Evolutionary conservation across 768 basidiomycete genomes (phyloP).

Genomic region (Russula earlei): DNA sequence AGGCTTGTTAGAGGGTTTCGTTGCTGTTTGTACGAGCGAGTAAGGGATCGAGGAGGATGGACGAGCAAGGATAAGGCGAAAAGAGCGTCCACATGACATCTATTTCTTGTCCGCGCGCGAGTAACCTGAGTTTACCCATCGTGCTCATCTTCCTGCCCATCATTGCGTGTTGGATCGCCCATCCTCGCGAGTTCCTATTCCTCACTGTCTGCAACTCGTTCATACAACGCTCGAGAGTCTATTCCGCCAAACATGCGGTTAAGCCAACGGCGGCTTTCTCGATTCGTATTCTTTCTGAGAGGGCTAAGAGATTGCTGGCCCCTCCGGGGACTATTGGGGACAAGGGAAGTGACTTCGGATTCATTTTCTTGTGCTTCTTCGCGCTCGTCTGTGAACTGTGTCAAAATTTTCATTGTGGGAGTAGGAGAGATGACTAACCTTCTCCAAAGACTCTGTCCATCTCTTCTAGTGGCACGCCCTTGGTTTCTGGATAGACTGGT

Average conservation of each 20-base stretch:
- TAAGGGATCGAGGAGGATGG: slow-evolving; percentile 10
- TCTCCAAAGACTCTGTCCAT: slow-evolving; percentile 89
- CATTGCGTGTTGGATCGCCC: slow-evolving; percentile 28
- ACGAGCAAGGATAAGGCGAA: slow-evolving; percentile 11
- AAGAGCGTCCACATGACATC: neutral
- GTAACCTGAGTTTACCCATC: slow-evolving; percentile 3
- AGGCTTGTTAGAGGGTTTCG: neutral
- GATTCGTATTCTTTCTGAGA: slow-evolving; percentile 21
- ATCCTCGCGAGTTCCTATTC: slow-evolving; percentile 54
- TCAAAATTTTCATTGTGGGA: neutral
- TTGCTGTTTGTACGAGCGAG: neutral
- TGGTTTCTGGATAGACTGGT: slow-evolving; percentile 79
- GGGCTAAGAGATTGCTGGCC: slow-evolving; percentile 30
- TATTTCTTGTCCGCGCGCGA: neutral
- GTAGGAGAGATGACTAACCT: slow-evolving; percentile 35
- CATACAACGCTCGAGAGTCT: slow-evolving; percentile 34
- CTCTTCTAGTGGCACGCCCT: slow-evolving; percentile 79
- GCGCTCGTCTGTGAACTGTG: slow-evolving; percentile 30
- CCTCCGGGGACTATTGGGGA: slow-evolving; percentile 32
- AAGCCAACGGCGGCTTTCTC: slow-evolving; percentile 37
- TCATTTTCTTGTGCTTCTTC: slow-evolving; percentile 61
- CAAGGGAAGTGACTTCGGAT: slow-evolving; percentile 50
- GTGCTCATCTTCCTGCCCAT: slow-evolving; percentile 23
- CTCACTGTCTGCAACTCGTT: slow-evolving; percentile 38
- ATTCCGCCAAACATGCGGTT: slow-evolving; percentile 38